Conservation (phyloP, 2,329 filamentous ascomycete genomes). For the Pyricularia pennisetigena region DNA sequence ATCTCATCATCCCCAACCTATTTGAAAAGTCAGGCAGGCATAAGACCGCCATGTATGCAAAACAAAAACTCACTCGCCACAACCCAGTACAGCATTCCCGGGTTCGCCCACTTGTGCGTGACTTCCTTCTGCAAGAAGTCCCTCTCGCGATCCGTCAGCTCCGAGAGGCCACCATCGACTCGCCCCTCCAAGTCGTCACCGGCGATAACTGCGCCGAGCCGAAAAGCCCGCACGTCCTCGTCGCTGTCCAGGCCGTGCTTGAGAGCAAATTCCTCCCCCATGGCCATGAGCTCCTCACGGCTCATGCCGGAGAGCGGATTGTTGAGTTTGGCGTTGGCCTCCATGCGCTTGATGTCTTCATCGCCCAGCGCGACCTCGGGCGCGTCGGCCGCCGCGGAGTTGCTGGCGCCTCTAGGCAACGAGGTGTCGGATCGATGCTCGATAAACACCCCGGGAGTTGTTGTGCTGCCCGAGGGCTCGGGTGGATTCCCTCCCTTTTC, state of each 20-base stretch:
- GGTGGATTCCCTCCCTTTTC: background rate
- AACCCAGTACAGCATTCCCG: conserved; percentile 53
- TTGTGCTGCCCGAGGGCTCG: background rate
- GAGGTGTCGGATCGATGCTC: background rate
- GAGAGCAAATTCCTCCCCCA: conserved; percentile 44
- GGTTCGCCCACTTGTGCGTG: conserved; percentile 60
- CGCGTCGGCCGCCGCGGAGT: background rate
- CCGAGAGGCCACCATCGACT: conserved; percentile 22
- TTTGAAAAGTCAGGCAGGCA: background rate
- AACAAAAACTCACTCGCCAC: conserved; percentile 1
- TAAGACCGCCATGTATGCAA: background rate
- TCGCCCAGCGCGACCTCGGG: conserved; percentile 5
- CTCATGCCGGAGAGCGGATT: conserved; percentile 30
- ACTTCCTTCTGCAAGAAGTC: conserved; percentile 49
- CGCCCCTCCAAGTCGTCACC: conserved; percentile 25
- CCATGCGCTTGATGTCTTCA: conserved; percentile 19
- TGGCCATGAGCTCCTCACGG: conserved; percentile 37
- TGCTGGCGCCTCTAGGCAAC: no score
- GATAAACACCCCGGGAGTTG: background rate
- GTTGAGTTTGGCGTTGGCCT: conserved; percentile 25
- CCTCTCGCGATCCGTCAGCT: conserved; percentile 48
- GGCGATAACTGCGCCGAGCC: conserved; percentile 48
- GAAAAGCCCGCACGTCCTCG: conserved; percentile 48
- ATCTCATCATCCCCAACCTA: background rate
- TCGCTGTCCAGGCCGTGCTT: conserved; percentile 43